Percentiles rank a stretch among this genome's conserved stretches.
Evolutionary conservation across 495 filamentous ascomycete species (phyloP).

Genomic region (Penicillium atrosanguineum): DNA sequence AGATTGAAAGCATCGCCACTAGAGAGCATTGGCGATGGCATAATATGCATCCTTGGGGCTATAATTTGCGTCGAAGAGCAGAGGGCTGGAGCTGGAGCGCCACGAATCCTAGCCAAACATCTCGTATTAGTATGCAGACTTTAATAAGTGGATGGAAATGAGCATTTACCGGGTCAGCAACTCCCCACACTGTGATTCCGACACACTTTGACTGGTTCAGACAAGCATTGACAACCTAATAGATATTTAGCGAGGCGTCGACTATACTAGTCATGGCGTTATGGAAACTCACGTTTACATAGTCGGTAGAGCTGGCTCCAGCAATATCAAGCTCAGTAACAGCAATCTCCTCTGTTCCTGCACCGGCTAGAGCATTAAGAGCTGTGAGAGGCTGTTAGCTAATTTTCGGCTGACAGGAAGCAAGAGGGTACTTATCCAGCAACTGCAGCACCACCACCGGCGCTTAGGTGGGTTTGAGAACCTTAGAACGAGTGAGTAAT

Average conservation of each 20-base stretch:
- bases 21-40: neutral
- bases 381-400: conserved; percentile 35
- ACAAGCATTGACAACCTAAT: no score
- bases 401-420: neutral
- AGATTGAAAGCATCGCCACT: no score
- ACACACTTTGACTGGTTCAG: no score
- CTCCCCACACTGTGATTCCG: no score
- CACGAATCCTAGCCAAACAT: neutral
- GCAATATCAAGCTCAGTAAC: no score
- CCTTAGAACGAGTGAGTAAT: conserved; percentile 28
- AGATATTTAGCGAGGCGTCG: no score
- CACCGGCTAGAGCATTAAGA: conserved; percentile 54
- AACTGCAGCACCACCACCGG: neutral
- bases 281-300: no score
- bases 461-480: conserved; percentile 58
- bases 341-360: conserved; percentile 23
- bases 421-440: conserved; percentile 22
- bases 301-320: no score
- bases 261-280: no score
- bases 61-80: neutral
- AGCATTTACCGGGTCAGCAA: no score
- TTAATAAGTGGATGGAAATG: no score
- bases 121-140: no score
- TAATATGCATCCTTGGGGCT: conserved; percentile 22
- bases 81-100: neutral